Base-by-base conservation (phyloP, 2,329 filamentous ascomycete species). In the Fusarium pseudonygamai region DNA sequence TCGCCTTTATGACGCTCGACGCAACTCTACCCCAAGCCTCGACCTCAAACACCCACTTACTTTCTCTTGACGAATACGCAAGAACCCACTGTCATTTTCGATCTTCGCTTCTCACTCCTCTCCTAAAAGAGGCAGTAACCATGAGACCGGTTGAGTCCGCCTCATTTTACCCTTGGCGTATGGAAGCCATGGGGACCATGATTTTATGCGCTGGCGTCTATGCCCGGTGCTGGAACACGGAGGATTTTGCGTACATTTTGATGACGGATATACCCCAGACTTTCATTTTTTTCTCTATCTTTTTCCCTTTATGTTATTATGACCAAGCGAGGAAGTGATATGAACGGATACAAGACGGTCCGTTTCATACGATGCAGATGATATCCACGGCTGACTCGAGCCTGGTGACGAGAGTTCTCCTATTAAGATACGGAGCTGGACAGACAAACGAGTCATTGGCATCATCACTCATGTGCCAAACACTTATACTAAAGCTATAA, bases 181-280 rank as follows among this genome's bases (percentile, higher is more conserved):
- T 30, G 50, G 55, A 47, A n/a, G 30, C 30, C 40, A 18, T 8
- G 56, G 59, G 70, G 64, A 49, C 62, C 46, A 64, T 56, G 55
- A 62, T 65, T 65, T 64, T 59, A 57, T 60, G 56, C 58, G 60
- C 71, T 67, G 58, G 63, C 63, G 56, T 60, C 50, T 58, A 40
- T 36, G 42, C 65, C 52, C 55, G 72, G 62, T 56, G 37, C 57
- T 49, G 60, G 65, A 76, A 75, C 66, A 59, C 67, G 60, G 64
- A 63, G 69, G 67, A 66, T 67, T 75, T 73, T 58, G 55, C 49
- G 69, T 67, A 61, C 56, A 64, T 67, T 72, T 74, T 68, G 60
- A 80, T 72, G 79, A 80, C 72, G 79, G 79, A 80, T 80, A 80
- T 80, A 80, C 79, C 79, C 77, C 69, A 64, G 69, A 58, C 63